phyloP scores from a whole-genome alignment of 2,329 filamentous ascomycete genomes.

The Drechslerella dactyloides region DNA sequence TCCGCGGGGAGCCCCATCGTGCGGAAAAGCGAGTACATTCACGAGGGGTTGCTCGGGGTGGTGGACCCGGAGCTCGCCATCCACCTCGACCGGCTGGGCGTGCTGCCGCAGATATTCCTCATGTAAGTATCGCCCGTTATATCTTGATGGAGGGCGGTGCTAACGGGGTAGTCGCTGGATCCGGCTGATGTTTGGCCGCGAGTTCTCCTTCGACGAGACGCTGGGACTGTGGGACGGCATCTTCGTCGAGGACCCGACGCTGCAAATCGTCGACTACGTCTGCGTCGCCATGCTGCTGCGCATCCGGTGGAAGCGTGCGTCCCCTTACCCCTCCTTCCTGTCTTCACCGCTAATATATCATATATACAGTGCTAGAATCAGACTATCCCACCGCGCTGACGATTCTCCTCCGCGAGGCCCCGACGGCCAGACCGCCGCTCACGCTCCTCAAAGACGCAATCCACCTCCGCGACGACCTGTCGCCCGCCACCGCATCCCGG shows the following conservation, averaged over 20 bases:
- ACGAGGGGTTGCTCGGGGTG: slow-evolving; percentile 77
- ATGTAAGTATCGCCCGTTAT: slow-evolving; percentile 66
- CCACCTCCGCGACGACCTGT: slow-evolving; percentile 72
- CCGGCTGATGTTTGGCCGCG: slow-evolving; percentile 85
- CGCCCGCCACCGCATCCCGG: slow-evolving; percentile 54
- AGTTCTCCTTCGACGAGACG: slow-evolving; percentile 86
- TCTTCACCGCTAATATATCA: not conserved
- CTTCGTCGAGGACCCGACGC: slow-evolving; percentile 80
- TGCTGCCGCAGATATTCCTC: slow-evolving; percentile 94
- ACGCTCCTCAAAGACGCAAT: slow-evolving; percentile 86
- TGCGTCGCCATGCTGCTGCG: slow-evolving; percentile 92
- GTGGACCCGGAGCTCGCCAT: slow-evolving; percentile 82
- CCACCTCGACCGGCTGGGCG: slow-evolving; percentile 81
- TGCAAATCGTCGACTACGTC: slow-evolving; percentile 85
- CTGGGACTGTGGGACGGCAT: slow-evolving; percentile 88
- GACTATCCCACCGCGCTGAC: slow-evolving; percentile 88
- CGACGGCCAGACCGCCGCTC: slow-evolving; percentile 69
- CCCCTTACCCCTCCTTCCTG: slow-evolving; percentile 37
- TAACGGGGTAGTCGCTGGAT: slow-evolving; percentile 76
- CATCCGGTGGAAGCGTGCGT: slow-evolving; percentile 84
- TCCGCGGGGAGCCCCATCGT: slow-evolving; percentile 74
- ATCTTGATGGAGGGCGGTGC: not conserved
- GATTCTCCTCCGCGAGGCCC: slow-evolving; percentile 75
- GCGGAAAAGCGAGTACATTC: slow-evolving; percentile 82
- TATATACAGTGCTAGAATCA: slow-evolving; percentile 72